Evolutionary conservation across 2,329 filamentous ascomycete genomes (phyloP), one percentile per base, ranked within the genome.

Genomic region (Pseudogymnoascus sp.): DNA sequence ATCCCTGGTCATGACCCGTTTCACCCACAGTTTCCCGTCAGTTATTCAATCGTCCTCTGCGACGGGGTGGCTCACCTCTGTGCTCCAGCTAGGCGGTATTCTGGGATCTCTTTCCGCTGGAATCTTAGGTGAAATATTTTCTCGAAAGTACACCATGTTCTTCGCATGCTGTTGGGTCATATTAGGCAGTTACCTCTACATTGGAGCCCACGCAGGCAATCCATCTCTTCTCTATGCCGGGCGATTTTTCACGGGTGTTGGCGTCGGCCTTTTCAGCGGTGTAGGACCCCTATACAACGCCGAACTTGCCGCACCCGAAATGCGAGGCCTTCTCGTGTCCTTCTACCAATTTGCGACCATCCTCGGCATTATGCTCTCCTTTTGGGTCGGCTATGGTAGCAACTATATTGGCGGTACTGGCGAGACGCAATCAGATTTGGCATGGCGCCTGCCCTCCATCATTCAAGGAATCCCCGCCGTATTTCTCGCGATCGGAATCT

Each of bases 291-390:
- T 82, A 0, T 82, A 82, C 69, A 81, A 80, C 60, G 79, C 80
- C 34, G 82, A 84, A 68, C 74, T 80, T 5, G 78, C 82, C 1
- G 79, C 85, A 10, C 85, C 86, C 1, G 85, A 89, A 70, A 79
- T 88, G 21, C 79, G 86, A 64, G 87, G 87, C 36, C 80, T 85
- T 8, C 78, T 89, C 3, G 84, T 89, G 13, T 83, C 81, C 2
- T 78, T 88, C n/a, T 85, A 89, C 64, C 85, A 86, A 66, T 78
- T 89, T 16, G 81, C 83, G 2, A 86, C 84, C 64, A 83, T 80
- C 1, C 75, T 83, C 36, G 82, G 81, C 13, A 81, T 84, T 62
- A 77, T 79, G 73, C 73, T 81, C 14, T 76, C 76, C 0, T 80
- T 79, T 71, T 81, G 79, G 78, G 72, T 79, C 36, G 77, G 75